These are phyloP conservation scores for Mycena indigotica DNA, from an alignment of 768 basidiomycete genomes.

Conservation along the genomic window DNA sequence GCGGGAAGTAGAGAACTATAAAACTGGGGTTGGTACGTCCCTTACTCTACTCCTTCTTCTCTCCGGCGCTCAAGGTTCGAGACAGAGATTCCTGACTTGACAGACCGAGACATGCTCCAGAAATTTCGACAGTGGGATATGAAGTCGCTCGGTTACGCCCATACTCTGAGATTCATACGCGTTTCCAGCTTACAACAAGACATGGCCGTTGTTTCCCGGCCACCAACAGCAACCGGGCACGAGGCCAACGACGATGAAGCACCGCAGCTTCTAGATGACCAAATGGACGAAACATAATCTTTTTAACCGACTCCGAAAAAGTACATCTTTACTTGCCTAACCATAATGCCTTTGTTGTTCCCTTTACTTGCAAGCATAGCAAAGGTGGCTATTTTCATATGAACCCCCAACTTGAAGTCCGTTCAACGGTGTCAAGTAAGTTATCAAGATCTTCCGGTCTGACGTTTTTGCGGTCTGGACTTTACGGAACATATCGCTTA, in stretches of 20 bases:
- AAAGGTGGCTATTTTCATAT: too few species aligned
- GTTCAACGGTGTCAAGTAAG: too few species aligned
- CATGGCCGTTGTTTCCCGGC: constrained; percentile 50
- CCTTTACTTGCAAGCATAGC: too few species aligned
- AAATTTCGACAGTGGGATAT: constrained; percentile 82
- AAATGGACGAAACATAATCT: constrained; percentile 16
- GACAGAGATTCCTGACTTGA: constrained; percentile 79
- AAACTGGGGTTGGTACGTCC: constrained; percentile 80
- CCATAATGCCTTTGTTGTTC: too few species aligned
- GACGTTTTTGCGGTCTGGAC: too few species aligned
- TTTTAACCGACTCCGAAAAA: not conserved
- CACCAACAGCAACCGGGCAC: constrained; percentile 14
- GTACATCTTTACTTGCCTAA: not conserved
- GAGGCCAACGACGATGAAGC: constrained; percentile 12
- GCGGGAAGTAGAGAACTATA: constrained; percentile 70
- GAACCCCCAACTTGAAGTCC: too few species aligned
- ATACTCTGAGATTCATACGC: constrained; percentile 74
- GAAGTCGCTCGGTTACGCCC: constrained; percentile 68
- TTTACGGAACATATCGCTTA: too few species aligned
- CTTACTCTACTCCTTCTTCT: not conserved
- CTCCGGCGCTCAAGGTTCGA: constrained; percentile 6
- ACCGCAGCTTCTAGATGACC: constrained; percentile 14
- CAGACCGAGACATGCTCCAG: constrained; percentile 66
- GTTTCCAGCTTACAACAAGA: constrained; percentile 62
- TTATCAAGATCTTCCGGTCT: too few species aligned